Base-by-base conservation (phyloP, 2,329 filamentous ascomycete genomes). In the Colletotrichum scovillei region DNA sequence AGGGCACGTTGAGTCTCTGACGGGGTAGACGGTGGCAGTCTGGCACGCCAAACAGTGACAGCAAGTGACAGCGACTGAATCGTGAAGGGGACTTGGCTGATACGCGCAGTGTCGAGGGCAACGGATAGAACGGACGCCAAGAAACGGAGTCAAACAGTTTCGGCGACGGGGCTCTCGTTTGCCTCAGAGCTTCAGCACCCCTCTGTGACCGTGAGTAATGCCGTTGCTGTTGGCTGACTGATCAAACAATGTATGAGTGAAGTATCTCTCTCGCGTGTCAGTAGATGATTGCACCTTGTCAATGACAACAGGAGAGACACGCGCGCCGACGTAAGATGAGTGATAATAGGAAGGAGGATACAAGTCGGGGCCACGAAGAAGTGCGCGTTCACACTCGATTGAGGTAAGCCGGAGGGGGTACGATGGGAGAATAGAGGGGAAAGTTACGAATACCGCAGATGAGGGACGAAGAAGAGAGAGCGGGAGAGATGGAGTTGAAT, bases 61-160 rank as follows among this genome's bases (percentile, higher is more conserved):
- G 16, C 53, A 42, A 30, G 60, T 35, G 70, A 69, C 55, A 49
- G 60, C 28, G 7, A 46, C 60, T 73, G 71, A 71, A 52, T 73
- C 71, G 67, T 26, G 35, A 66, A 66, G 49, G 55, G 12, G 62
- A 57, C 71, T 66, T 73, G 71, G 71, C 71, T 73, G 71, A 73
- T 57, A 73, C 71, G 62, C 62, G 71, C 60, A 73, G 35, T 56
- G 71, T 73, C 71, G 71, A 57, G 52, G 46, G 42, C 38, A 19
- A 57, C 55, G 49, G 60, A 19, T 42, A 62, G 22, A 71, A 56
- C 67, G 60, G 67, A 53, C 52, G 67, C 71, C 71, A 71, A 71
- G 67, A 69, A 64, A 53, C 56, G 64, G 52, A 38, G 64, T 63
- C 69, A 66, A 73, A 65, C 59, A 57, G 62, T 60, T 56, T 35